phyloP scores from a whole-genome alignment of 345 rosid genomes.

The Isatis tinctoria region DNA sequence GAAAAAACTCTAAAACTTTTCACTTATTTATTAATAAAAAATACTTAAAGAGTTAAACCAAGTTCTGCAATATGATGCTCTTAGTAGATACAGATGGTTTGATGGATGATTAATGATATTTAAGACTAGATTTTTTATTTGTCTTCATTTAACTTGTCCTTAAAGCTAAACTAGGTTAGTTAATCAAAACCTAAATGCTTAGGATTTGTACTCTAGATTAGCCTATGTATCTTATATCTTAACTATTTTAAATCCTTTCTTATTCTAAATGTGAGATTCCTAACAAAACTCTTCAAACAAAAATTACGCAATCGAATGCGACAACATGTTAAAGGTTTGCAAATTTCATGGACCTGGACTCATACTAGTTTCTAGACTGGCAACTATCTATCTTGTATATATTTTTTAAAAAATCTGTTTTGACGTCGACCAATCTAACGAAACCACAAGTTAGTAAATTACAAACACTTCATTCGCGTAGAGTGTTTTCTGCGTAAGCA shows the following conservation, averaged over 20 bases:
- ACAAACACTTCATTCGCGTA: neutral
- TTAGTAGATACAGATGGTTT: too few relatives aligned
- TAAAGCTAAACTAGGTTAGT: too few relatives aligned
- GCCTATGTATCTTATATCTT: neutral
- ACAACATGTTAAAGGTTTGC: neutral
- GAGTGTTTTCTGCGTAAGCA: constrained; percentile 22
- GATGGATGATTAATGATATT: too few relatives aligned
- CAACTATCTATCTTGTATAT: neutral
- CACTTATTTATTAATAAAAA: too few relatives aligned
- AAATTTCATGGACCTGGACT: neutral
- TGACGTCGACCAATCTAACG: neutral
- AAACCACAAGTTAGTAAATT: neutral
- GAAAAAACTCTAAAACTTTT: too few relatives aligned
- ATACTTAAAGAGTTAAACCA: too few relatives aligned
- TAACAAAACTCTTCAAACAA: neutral
- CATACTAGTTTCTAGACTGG: neutral
- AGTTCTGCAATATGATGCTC: too few relatives aligned
- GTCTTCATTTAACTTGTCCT: too few relatives aligned
- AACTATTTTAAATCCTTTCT: neutral
- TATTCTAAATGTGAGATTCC: neutral
- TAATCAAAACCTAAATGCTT: too few relatives aligned
- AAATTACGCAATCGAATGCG: neutral
- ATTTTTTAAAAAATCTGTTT: neutral
- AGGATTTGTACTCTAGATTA: neutral
- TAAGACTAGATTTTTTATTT: too few relatives aligned